Evolutionary conservation across 73 alveolate species (phyloP).

Genomic region (Blepharisma japonicum): DNA sequence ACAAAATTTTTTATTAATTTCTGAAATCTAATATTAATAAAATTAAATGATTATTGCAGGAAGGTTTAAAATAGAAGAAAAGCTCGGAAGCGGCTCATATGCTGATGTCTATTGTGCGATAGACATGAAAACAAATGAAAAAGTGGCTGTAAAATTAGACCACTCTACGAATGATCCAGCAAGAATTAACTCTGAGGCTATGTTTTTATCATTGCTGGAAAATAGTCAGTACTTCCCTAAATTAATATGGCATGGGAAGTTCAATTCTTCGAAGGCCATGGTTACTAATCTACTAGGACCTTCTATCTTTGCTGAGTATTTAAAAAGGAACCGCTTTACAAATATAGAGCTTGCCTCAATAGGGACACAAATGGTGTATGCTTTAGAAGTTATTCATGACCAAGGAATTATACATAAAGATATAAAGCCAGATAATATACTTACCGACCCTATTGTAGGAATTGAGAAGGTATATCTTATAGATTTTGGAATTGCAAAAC

Average conservation of each 20-base stretch:
- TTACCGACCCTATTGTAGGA: not conserved
- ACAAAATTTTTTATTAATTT: no score
- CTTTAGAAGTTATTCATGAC: slow-evolving; percentile 42
- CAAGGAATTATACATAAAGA: slow-evolving; percentile 40
- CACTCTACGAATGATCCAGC: not conserved
- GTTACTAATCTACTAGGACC: slow-evolving; percentile 1
- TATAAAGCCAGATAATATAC: slow-evolving; percentile 29
- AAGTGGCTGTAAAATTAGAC: slow-evolving; percentile 10
- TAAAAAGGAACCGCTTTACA: not conserved
- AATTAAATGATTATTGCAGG: not conserved
- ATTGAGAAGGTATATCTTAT: not conserved
- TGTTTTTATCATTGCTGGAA: not conserved
- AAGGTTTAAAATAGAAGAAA: not conserved
- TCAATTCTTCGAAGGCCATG: not conserved
- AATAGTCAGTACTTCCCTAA: not conserved
- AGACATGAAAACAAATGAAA: not conserved
- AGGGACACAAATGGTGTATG: slow-evolving; percentile 31
- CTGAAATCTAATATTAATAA: no score
- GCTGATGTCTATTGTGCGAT: slow-evolving; percentile 6
- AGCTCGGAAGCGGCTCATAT: slow-evolving; percentile 6
- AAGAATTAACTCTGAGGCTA: not conserved
- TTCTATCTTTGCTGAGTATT: not conserved
- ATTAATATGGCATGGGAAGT: not conserved
- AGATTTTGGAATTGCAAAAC: not conserved
- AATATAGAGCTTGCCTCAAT: not conserved